A percentile compares a stretch with the other conserved stretches of the same genome.
These are phyloP conservation scores for Thinopyrum elongatum DNA, from an alignment of 176 grass and related monocot species.

Conservation along the genomic window DNA sequence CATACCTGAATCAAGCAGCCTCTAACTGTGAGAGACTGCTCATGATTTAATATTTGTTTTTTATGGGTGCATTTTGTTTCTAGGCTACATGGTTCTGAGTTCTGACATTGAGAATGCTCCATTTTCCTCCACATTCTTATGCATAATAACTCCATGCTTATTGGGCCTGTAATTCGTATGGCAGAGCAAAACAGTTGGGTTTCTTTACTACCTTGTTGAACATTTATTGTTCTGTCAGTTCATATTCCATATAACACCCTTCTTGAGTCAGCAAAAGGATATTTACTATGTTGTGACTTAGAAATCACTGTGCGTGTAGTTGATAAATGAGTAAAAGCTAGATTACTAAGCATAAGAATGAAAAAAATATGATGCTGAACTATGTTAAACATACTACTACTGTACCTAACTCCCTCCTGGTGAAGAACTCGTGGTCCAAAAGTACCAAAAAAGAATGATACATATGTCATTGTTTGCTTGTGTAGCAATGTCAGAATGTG, in stretches of 20 bases:
- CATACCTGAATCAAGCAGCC: neutral
- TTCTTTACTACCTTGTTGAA: neutral
- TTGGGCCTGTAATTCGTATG: too few species aligned
- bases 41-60: neutral
- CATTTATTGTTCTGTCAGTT: neutral
- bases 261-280: slow-evolving; percentile 15
- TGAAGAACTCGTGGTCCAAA: neutral
- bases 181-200: neutral
- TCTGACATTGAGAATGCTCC: neutral
- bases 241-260: neutral
- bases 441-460: neutral
- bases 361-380: slow-evolving; percentile 7
- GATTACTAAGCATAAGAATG: neutral
- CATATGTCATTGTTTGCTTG: slow-evolving; percentile 35
- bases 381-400: slow-evolving; percentile 15
- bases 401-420: neutral
- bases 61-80: slow-evolving; percentile 12
- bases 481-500: slow-evolving; percentile 64
- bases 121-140: too few species aligned
- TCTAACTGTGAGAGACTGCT: neutral
- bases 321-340: neutral
- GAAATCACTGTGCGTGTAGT: slow-evolving; percentile 5
- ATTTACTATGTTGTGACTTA: neutral
- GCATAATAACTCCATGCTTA: neutral
- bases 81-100: neutral